These are phyloP conservation scores for Phytophthora podocarpi DNA, from an alignment of 352 stramenopile species.

Conservation along the genomic window DNA sequence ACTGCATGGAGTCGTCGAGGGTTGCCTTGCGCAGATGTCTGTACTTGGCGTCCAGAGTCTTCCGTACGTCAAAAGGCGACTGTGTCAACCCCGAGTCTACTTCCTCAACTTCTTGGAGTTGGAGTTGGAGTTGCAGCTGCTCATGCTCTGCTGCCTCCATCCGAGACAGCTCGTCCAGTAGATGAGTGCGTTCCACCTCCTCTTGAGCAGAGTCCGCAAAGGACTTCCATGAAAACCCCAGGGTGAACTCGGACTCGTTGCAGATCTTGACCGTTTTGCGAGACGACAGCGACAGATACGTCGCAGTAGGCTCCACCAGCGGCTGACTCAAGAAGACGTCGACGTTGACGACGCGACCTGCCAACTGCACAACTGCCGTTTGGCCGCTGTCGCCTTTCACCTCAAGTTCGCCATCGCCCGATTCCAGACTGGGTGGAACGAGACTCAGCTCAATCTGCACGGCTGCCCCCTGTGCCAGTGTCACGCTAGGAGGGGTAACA, in stretches of 20 bases:
- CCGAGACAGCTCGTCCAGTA: slow-evolving; percentile 83
- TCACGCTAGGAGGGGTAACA: slow-evolving; percentile 64
- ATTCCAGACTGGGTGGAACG: slow-evolving; percentile 35
- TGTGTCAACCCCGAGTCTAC: slow-evolving; percentile 27
- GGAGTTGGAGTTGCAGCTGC: slow-evolving; percentile 62
- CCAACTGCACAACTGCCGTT: slow-evolving; percentile 70
- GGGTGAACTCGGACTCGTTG: slow-evolving; percentile 92
- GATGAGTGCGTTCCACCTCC: slow-evolving; percentile 75
- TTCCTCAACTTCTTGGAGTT: slow-evolving; percentile 34
- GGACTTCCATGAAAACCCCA: slow-evolving; percentile 94
- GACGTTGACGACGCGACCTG: slow-evolving; percentile 81
- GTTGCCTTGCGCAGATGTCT: slow-evolving; percentile 88
- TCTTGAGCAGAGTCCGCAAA: slow-evolving; percentile 80
- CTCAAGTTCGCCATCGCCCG: slow-evolving; percentile 75
- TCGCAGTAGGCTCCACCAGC: slow-evolving; percentile 80
- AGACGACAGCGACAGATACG: slow-evolving; percentile 93
- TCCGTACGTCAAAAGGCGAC: slow-evolving; percentile 65
- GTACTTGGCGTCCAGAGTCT: slow-evolving; percentile 92
- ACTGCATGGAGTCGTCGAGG: slow-evolving; percentile 93
- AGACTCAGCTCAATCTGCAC: slow-evolving; percentile 86
- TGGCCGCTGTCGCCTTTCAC: slow-evolving; percentile 87
- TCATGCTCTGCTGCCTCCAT: slow-evolving; percentile 83
- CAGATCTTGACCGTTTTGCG: slow-evolving; percentile 91
- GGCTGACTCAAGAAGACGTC: slow-evolving; percentile 91
- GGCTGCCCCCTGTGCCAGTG: slow-evolving; percentile 64